Evolutionary conservation across 2,329 filamentous ascomycete species (phyloP), one percentile per base, ranked within the genome.

Genomic region (Colletotrichum neosansevieriae): DNA sequence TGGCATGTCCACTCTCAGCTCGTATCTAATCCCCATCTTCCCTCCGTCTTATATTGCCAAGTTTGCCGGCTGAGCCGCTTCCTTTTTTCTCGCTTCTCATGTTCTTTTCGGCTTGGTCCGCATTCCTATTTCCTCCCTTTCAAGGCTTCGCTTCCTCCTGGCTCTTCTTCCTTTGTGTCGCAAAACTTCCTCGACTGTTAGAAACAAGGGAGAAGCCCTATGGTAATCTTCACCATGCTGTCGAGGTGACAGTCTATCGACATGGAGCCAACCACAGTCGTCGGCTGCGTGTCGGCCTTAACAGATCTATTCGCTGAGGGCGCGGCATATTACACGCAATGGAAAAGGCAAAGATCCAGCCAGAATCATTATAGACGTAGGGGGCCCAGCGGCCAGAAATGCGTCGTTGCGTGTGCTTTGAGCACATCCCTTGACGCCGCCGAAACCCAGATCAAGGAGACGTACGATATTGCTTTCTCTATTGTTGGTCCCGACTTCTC

Each of bases 401-500:
- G 60, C 13, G 58, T 70, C 6, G 73, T 72, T 45, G 73, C 72
- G 44, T 81, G 77, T 67, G 78, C 77, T 13, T 71, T 80, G 49
- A 76, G 75, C 65, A 76, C 76, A 0, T 81, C 79, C 17, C 72
- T 82, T 45, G 71, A 63, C 53, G 71, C 77, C 10, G 80, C 80
- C 19, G 72, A 71, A 10, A 69, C 66, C 5, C 74, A 71, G 49
- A 73, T 80, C 62, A 73, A 74, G 44, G 76, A 79, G 11, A 74
- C 75, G 2, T 81, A 78, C 58, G 74, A 76, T 15, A 73, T 74
- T 19, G 79, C 76, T 10, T 74, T 72, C 3, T 74, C 76, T 17
- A 72, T 80, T 2, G 72, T 82, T 21, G 80, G 81, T 0, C 62
- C 74, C 5, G 74, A 75, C 3, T 82, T 79, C 57, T 72, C 74